Base-by-base conservation (phyloP, 441 rosid species). In the Erodium trifolium region DNA sequence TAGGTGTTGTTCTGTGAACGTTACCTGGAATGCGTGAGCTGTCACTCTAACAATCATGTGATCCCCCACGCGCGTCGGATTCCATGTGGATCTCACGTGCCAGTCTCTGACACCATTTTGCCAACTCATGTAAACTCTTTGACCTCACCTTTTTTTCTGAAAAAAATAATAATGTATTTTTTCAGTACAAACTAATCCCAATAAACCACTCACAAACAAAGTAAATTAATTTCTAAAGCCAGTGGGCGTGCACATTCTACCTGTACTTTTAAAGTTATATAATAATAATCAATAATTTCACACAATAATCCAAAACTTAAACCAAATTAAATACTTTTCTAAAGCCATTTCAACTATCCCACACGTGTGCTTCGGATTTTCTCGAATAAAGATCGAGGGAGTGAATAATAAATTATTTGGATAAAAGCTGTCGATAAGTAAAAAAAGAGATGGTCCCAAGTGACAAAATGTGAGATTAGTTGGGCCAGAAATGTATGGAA, bases 211-310 rank as follows among this genome's bases (percentile, higher is more conserved):
- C 37, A 34, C 37, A 34, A 34, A 34, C 27, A 34, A 34, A 34
- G 0, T 3, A 5, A 34, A 34, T 34, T 34, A 51, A 14, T 10
- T 51, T 13, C 1, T 9, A 16, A n/a, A 51, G 59, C 18, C 59
- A 51, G 59, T 16, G 59, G 59, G 59, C 59, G 59, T 51, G 59
- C 59, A 51, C 59, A 51, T 51, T 51, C 59, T 51, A 51, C 59
- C 7, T 14, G 59, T 51, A n/a, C 59, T 51, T 51, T 16, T 3
- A 13, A 23, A 23, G 27, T 2, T 23, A 23, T 23, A 23, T 23
- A 23, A 23, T 23, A 23, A 23, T 2, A 23, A 23, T 23, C 27
- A 23, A 23, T 23, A 23, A 34, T 5, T 34, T 16, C 6, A 1
- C 59, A 51, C 16, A 51, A 51, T 14, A 51, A 51, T 51, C 47